These are phyloP conservation scores for Mycena rosella DNA, from an alignment of 768 basidiomycete genomes.

Conservation along the genomic window DNA sequence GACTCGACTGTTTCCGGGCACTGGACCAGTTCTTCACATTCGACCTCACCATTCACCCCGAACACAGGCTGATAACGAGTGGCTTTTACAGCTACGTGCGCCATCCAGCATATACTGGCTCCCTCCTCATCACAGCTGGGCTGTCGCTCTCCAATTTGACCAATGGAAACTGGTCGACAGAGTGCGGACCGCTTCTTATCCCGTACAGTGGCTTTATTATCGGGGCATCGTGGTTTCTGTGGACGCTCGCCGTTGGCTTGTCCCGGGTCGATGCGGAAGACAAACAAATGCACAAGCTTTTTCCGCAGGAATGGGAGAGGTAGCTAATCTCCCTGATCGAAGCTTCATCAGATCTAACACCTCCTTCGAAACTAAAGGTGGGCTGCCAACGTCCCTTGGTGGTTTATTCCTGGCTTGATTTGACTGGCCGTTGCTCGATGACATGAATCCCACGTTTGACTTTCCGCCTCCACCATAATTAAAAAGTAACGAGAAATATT, in stretches of 20 bases:
- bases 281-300: conserved; percentile 57
- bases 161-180: conserved; percentile 54
- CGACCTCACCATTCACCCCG: conserved; percentile 59
- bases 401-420: conserved; percentile 61
- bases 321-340: too few relatives aligned
- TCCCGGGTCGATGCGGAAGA: conserved; percentile 64
- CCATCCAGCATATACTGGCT: conserved; percentile 63
- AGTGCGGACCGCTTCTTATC: conserved; percentile 46
- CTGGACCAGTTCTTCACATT: conserved; percentile 63
- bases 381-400: conserved; percentile 55
- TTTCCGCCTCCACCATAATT: not conserved
- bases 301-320: conserved; percentile 58
- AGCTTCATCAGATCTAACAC: too few relatives aligned
- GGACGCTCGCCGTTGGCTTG: conserved; percentile 57
- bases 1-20: conserved; percentile 59
- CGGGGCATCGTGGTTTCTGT: conserved; percentile 56
- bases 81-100: conserved; percentile 61
- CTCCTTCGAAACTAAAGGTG: conserved; percentile 38
- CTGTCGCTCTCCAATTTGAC: conserved; percentile 56
- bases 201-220: conserved; percentile 42
- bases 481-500: too few relatives aligned
- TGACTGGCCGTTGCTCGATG: conserved; percentile 24
- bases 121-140: conserved; percentile 58
- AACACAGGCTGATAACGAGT: conserved; percentile 57
- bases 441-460: not conserved